Percentiles rank a stretch among this genome's conserved stretches.
phyloP scores from a whole-genome alignment of 345 rosid species.

The Lumnitzera racemosa region DNA sequence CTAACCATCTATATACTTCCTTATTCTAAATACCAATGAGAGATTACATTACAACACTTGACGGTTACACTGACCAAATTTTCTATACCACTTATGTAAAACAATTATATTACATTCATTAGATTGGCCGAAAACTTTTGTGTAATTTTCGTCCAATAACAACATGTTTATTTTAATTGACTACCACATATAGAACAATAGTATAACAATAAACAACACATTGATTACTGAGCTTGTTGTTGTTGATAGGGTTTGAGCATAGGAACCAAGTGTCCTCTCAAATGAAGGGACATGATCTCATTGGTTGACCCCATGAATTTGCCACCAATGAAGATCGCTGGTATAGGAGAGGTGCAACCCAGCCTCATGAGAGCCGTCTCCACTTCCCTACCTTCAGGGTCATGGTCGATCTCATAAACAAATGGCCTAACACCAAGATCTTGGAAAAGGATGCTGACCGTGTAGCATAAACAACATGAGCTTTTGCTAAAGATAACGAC shows the following conservation, averaged over 20 bases:
- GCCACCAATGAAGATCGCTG: slow-evolving; percentile 72
- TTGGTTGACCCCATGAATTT: slow-evolving; percentile 69
- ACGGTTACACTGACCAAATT: too few relatives aligned
- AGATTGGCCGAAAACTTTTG: too few relatives aligned
- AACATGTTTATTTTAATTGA: too few relatives aligned
- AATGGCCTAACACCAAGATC: slow-evolving; percentile 60
- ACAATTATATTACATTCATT: too few relatives aligned
- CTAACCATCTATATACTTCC: too few relatives aligned
- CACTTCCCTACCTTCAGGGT: slow-evolving; percentile 63
- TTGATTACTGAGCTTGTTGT: slow-evolving; percentile 19
- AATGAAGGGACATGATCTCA: slow-evolving; percentile 82
- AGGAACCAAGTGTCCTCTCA: slow-evolving; percentile 55
- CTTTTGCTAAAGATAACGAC: slow-evolving; percentile 77
- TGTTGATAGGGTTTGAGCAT: slow-evolving; percentile 55
- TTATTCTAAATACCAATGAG: too few relatives aligned
- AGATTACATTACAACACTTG: too few relatives aligned
- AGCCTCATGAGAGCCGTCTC: slow-evolving; percentile 67
- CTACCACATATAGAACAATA: neutral
- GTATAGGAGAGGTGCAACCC: slow-evolving; percentile 57
- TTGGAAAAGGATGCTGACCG: slow-evolving; percentile 59
- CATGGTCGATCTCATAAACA: slow-evolving; percentile 63
- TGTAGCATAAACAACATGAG: slow-evolving; percentile 75
- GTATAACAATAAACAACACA: slow-evolving; percentile 10
- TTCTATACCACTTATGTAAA: too few relatives aligned
- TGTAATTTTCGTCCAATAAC: too few relatives aligned